A percentile compares a stretch with the other conserved stretches of the same genome.
Evolutionary conservation across 1,139 yeast genomes (phyloP).

Genomic region (Candida sp.): DNA sequence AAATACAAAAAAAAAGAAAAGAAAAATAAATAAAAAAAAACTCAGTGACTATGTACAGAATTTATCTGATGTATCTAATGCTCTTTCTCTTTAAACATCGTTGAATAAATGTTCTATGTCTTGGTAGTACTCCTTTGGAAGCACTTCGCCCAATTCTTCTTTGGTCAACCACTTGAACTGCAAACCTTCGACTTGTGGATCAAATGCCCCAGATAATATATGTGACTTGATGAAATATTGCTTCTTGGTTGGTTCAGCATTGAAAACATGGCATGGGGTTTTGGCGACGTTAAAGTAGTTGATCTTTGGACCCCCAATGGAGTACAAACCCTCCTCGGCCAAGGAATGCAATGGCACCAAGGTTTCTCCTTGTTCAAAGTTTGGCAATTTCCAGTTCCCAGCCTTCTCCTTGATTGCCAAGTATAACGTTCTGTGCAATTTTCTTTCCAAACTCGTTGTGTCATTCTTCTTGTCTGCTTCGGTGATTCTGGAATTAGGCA

Average conservation of each 20-base stretch:
- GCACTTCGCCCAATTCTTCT: conserved; percentile 69
- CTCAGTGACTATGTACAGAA: conserved; percentile 8
- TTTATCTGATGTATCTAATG: conserved; percentile 2
- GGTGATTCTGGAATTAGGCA: conserved; percentile 73
- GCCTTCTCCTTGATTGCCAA: conserved; percentile 57
- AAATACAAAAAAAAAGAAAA: background rate
- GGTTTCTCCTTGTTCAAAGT: conserved; percentile 42
- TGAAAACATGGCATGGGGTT: conserved; percentile 75
- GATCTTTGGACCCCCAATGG: conserved; percentile 74
- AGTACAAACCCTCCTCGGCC: conserved; percentile 77
- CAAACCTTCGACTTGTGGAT: conserved; percentile 42
- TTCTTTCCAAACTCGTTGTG: conserved; percentile 73
- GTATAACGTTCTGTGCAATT: conserved; percentile 79
- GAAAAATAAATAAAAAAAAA: background rate
- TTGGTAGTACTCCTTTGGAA: conserved; percentile 58
- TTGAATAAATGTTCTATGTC: conserved; percentile 57
- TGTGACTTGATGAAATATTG: conserved; percentile 87
- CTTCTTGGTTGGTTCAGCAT: conserved; percentile 25
- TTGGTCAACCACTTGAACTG: conserved; percentile 82
- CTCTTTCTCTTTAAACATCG: conserved; percentile 31
- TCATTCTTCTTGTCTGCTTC: conserved; percentile 75
- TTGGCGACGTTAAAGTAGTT: conserved; percentile 91
- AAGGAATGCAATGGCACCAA: conserved; percentile 64
- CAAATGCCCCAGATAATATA: conserved; percentile 83
- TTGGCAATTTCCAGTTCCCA: conserved; percentile 78